Evolutionary conservation across 345 rosid genomes (phyloP).

Genomic region (Conringia planisiliqua): DNA sequence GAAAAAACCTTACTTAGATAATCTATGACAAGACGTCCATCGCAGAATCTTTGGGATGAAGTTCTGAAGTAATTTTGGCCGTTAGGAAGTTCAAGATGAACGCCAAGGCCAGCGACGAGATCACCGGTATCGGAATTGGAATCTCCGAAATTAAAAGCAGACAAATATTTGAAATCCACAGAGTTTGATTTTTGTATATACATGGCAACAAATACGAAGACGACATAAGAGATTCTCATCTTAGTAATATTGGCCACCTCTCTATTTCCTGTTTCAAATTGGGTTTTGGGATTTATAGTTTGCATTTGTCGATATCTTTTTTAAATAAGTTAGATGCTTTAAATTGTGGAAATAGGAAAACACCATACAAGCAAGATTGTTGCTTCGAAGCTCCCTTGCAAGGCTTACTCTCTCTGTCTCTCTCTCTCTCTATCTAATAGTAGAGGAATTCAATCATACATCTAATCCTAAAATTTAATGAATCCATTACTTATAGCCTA

Average conservation of each 20-base stretch:
- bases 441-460: neutral
- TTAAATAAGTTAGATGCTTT: conserved; percentile 11
- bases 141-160: conserved; percentile 71
- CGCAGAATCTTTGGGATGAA: conserved; percentile 58
- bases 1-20: conserved; percentile 41
- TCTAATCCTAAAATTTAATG: neutral
- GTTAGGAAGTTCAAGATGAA: conserved; percentile 41
- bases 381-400: conserved; percentile 29
- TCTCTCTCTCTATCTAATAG: neutral
- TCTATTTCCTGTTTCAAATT: neutral
- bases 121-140: conserved; percentile 73
- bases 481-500: neutral
- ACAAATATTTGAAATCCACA: conserved; percentile 38
- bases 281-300: neutral
- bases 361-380: conserved; percentile 28
- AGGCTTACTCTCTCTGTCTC: conserved; percentile 12
- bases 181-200: conserved; percentile 22
- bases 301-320: neutral
- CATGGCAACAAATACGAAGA: neutral
- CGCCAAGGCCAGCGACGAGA: conserved; percentile 47
- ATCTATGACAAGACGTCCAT: conserved; percentile 66
- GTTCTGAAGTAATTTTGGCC: conserved; percentile 48
- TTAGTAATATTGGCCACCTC: neutral
- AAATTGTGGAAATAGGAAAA: conserved; percentile 27
- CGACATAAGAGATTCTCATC: conserved; percentile 15